Conservation (phyloP, 441 rosid species). For the Capsella rubella region DNA sequence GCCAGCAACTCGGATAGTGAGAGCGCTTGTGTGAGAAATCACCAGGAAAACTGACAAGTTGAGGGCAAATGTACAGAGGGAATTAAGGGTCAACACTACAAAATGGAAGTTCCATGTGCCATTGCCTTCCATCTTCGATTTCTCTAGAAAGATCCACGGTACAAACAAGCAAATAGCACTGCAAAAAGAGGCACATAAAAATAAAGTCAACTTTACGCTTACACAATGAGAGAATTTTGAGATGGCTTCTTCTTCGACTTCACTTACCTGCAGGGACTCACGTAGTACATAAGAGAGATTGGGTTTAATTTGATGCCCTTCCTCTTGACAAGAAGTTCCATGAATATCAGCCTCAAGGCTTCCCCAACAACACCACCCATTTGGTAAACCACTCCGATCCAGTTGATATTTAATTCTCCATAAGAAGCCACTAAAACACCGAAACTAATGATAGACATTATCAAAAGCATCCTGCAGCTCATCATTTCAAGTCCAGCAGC, state of each 20-base stretch:
- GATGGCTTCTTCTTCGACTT: conserved; percentile 2
- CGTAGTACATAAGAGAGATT: conserved; percentile 86
- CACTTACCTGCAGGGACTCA: conserved; percentile 89
- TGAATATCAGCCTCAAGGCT: conserved; percentile 90
- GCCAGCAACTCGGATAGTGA: conserved; percentile 92
- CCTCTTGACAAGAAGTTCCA: conserved; percentile 92
- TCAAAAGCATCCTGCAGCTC: conserved; percentile 94
- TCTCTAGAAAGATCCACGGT: conserved; percentile 96
- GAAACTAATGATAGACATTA: conserved; percentile 91
- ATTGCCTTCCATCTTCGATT: conserved; percentile 78
- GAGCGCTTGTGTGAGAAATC: conserved; percentile 94
- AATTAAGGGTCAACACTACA: conserved; percentile 73
- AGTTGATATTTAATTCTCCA: conserved; percentile 85
- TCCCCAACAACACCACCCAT: conserved; percentile 99
- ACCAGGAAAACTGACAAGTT: conserved; percentile 98
- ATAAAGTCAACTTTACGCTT: background rate
- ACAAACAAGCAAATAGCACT: conserved; percentile 88
- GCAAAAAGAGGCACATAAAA: conserved; percentile 41
- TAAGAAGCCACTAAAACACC: conserved; percentile 97
- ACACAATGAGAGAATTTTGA: background rate
- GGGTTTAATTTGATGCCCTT: conserved; percentile 96
- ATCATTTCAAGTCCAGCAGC: conserved; percentile 92
- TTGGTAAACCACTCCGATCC: conserved; percentile 97
- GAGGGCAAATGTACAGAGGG: conserved; percentile 92
- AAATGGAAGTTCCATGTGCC: conserved; percentile 81